Conservation (phyloP, 352 stramenopile species). For the Phytophthora parvispora region DNA sequence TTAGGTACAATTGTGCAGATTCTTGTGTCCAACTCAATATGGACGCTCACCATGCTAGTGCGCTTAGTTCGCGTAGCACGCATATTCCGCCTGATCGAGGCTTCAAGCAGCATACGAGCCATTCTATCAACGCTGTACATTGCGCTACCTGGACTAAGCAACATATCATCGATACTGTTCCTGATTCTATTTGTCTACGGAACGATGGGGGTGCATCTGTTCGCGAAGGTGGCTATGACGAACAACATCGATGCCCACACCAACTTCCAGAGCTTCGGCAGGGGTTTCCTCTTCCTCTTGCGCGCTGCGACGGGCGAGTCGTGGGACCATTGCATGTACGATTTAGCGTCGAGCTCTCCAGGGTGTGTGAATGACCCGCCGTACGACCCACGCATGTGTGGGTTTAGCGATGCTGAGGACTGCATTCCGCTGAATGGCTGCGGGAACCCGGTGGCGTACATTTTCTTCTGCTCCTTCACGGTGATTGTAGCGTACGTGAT, state of each 20-base stretch:
- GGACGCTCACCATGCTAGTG: conserved; percentile 84
- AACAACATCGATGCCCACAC: conserved; percentile 82
- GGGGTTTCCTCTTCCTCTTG: conserved; percentile 89
- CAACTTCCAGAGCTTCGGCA: conserved; percentile 93
- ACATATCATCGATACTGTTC: conserved; percentile 91
- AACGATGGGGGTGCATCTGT: conserved; percentile 93
- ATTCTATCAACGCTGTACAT: conserved; percentile 92
- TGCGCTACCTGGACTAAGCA: conserved; percentile 84
- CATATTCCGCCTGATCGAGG: conserved; percentile 79
- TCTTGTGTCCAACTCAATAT: conserved; percentile 49
- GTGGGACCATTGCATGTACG: conserved; percentile 94
- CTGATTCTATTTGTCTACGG: conserved; percentile 95
- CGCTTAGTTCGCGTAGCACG: conserved; percentile 91
- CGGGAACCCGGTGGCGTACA: conserved; percentile 58
- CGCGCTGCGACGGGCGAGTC: conserved; percentile 92
- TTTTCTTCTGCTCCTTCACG: conserved; percentile 88
- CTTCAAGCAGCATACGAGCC: conserved; percentile 84
- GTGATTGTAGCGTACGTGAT: conserved; percentile 94
- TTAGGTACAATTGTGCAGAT: conserved; percentile 56
- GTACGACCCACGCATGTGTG: conserved; percentile 60
- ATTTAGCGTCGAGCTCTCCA: conserved; percentile 46
- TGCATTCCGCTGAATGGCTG: conserved; percentile 82
- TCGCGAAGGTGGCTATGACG: conserved; percentile 80
- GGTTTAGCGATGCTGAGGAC: conserved; percentile 58
- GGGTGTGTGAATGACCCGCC: conserved; percentile 63